Evolutionary conservation across 2,329 filamentous ascomycete genomes (phyloP), one percentile per base, ranked within the genome.

Genomic region (Hymenoscyphus occultus): DNA sequence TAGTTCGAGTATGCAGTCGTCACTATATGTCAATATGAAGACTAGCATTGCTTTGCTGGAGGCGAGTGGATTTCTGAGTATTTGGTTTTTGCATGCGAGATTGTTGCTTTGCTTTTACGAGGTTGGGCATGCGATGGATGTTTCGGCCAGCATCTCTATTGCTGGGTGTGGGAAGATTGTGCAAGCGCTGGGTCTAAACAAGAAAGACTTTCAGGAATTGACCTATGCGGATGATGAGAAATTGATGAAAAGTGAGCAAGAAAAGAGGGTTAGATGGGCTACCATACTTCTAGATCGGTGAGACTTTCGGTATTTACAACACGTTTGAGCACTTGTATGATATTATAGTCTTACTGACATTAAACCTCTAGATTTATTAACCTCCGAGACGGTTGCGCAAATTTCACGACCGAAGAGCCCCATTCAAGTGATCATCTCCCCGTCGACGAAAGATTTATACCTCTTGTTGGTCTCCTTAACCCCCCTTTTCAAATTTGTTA

Each of bases 181-280:
- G 14, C 42, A 56, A 16, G 28, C 56, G 2, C 13, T 65, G 35
- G 59, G 62, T 4, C n/a, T 68, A 2, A 32, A 65, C 28, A 62
- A 54, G n/a, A 65, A 64, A 35, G 45, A 16, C 14, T 61, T 56
- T 32, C 59, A 61, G 7, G 54, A 56, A 56, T 7, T 48, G 19
- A n/a, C 10, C 2, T 19, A 39, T 16, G 19, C 22, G 9, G 14
- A 32, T 22, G 45, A 56, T 10, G 56, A 45, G 51, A 9, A 9
- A 9, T 48, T 48, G 6, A 42, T 56, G 28, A 35, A 7, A 1
- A 14, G 5, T 35, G 64, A 68, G 62, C 54, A 65, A 56, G 59
- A 68, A 45, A 65, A 64, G 56, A 60, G 66, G n/a, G 45, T 59
- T 16, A 63, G 66, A 56, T 68, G 64, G 66, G 64, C 58, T 31